Evolutionary conservation across 192 early-diverging fungal genomes (phyloP), one percentile per base, ranked within the genome.

Genomic region (Coemansia sp.): DNA sequence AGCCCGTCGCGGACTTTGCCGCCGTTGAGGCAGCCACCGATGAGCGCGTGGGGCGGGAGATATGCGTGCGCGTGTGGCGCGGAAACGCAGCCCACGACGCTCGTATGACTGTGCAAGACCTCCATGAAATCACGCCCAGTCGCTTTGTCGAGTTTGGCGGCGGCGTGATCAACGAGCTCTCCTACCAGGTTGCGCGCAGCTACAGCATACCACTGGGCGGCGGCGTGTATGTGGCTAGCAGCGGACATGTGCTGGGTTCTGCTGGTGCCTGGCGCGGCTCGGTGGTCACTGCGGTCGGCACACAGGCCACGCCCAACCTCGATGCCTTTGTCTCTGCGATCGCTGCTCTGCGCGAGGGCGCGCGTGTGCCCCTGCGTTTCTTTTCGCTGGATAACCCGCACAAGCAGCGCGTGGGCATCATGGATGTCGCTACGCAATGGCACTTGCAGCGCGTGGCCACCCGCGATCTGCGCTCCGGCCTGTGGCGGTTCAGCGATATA

Each of bases 351-450:
- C 85, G 83, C 22, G 92, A 94, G 40, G 77, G 88, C 40, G 81
- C 77, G 29, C 80, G 89, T 1, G 81, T 93, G 25, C 89, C 64
- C 1, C 41, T 78, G 14, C 55, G 61, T 18, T 92, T 84, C 77
- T 94, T 89, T 60, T 65, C 81, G 8, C 82, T 97, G 9, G 84
- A 81, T 15, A 86, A 91, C 49, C 83, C 89, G 7, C 84, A 94
- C 70, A 85, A 85, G 24, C 84, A 87, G 45, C 83, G 81, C 36
- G 80, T 97, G 11, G 81, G 82, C 58, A 86, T 97, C 38, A 90
- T 93, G 75, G 84, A 80, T 47, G 84, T 93, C 7, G 86, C 93
- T 58, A 77, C 90, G 47, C 92, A 93, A 59, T 97, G 93, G 93
- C 80, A 83, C 54, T 78, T 76, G 33, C 91, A 91, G 67, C 72